A percentile compares a stretch with the other conserved stretches of the same genome.
phyloP scores from a whole-genome alignment of 73 alveolate species.

The Paramecium tetraurelia region DNA sequence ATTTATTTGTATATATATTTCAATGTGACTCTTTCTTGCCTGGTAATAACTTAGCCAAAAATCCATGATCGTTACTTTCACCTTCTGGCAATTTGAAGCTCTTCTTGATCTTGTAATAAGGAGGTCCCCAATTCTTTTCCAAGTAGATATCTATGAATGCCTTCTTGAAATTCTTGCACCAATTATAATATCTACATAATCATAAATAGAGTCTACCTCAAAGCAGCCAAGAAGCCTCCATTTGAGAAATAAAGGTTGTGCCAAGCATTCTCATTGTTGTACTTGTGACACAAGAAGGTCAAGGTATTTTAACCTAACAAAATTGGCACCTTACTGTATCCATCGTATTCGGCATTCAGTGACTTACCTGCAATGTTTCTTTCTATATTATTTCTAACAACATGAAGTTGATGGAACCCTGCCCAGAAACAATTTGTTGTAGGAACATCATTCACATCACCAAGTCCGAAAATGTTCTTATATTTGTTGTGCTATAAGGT shows the following conservation, averaged over 20 bases:
- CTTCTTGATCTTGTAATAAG: slow-evolving; percentile 40
- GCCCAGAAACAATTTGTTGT: slow-evolving; percentile 65
- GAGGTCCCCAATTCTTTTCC: slow-evolving; percentile 54
- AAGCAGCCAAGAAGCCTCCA: slow-evolving; percentile 50
- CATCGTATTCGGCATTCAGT: slow-evolving; percentile 55
- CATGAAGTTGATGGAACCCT: slow-evolving; percentile 56
- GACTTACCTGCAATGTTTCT: slow-evolving; percentile 47
- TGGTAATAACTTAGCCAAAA: neutral
- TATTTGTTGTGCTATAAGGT: slow-evolving; percentile 56
- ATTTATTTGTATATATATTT: neutral
- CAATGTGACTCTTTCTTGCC: slow-evolving; percentile 31
- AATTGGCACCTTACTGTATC: slow-evolving; percentile 58
- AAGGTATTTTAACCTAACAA: slow-evolving; percentile 42
- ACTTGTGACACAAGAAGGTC: slow-evolving; percentile 43
- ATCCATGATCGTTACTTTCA: neutral
- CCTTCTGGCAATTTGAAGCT: slow-evolving; percentile 26
- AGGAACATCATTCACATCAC: slow-evolving; percentile 62
- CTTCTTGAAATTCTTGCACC: slow-evolving; percentile 55
- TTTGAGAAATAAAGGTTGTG: slow-evolving; percentile 40
- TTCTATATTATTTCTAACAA: slow-evolving; percentile 53
- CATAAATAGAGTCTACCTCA: neutral
- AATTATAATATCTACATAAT: slow-evolving; percentile 29
- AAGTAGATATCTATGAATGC: slow-evolving; percentile 21
- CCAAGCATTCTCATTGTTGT: slow-evolving; percentile 48
- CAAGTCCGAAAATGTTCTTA: slow-evolving; percentile 58